Evolutionary conservation across 495 filamentous ascomycete genomes (phyloP).

Genomic region (Usnea hakonensis): DNA sequence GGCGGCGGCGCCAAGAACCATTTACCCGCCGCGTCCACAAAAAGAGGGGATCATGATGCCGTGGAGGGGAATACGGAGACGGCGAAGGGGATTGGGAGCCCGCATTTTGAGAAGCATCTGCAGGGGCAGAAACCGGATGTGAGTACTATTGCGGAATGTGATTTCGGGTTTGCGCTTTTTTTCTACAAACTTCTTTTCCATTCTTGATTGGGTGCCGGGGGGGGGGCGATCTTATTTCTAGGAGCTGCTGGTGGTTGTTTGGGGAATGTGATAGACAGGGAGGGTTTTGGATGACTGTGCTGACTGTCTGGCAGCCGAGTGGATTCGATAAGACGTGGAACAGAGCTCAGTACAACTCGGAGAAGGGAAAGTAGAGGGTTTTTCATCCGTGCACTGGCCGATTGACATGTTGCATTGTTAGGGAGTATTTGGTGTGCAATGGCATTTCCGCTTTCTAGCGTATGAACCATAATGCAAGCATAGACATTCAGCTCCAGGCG

Average conservation of each 20-base stretch:
- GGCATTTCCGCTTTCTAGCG: neutral
- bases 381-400: neutral
- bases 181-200: neutral
- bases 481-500: neutral
- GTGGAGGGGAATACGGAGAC: constrained; percentile 14
- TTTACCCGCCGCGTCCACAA: constrained; percentile 22
- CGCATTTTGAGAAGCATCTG: constrained; percentile 18
- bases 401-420: neutral
- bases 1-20: constrained; percentile 27
- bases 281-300: neutral
- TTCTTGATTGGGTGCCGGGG: neutral
- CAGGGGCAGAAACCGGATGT: constrained; percentile 27
- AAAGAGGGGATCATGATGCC: constrained; percentile 20
- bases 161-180: neutral
- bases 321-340: constrained; percentile 18
- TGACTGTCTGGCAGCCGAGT: neutral
- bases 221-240: no score
- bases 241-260: neutral
- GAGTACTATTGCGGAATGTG: no score
- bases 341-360: constrained; percentile 6
- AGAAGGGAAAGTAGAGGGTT: constrained; percentile 12
- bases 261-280: neutral
- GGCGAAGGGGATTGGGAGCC: constrained; percentile 23
- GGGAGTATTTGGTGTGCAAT: neutral
- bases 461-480: neutral